A percentile compares a stretch with the other conserved stretches of the same genome.
Conservation (phyloP, 352 stramenopile species). For the Globisporangium cylindrosporum region DNA sequence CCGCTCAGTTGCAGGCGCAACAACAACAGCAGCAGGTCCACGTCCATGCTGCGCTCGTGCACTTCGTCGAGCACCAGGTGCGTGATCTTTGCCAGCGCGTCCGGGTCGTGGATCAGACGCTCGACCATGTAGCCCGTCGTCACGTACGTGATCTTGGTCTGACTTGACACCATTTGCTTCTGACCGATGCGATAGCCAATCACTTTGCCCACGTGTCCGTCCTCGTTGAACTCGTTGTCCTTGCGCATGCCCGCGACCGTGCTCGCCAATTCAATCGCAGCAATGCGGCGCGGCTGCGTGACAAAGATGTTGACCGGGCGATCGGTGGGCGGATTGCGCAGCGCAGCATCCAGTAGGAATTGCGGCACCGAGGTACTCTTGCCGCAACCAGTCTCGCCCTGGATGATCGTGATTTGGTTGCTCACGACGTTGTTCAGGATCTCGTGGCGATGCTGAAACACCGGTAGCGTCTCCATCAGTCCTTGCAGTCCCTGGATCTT, state of each 20-base stretch:
- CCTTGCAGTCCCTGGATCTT: constrained; percentile 19
- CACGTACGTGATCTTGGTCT: constrained; percentile 94
- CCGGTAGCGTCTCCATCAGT: constrained; percentile 78
- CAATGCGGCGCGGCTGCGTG: constrained; percentile 94
- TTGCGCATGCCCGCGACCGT: constrained; percentile 93
- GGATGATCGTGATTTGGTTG: constrained; percentile 91
- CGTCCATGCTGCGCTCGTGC: constrained; percentile 94
- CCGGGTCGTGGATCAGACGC: constrained; percentile 91
- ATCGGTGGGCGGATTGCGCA: constrained; percentile 20
- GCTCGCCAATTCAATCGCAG: constrained; percentile 79
- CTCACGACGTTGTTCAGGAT: constrained; percentile 79
- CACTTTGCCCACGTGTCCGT: constrained; percentile 56
- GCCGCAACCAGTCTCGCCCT: constrained; percentile 95
- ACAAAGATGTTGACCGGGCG: constrained; percentile 93
- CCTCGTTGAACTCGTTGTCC: constrained; percentile 62
- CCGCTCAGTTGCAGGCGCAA: constrained; percentile 74
- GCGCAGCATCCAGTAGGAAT: constrained; percentile 85
- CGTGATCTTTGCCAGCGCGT: constrained; percentile 85
- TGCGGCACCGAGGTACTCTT: constrained; percentile 95
- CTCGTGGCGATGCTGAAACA: constrained; percentile 84
- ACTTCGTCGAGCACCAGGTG: constrained; percentile 97
- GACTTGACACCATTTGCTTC: constrained; percentile 86
- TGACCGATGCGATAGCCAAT: constrained; percentile 89
- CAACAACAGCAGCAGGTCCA: constrained; percentile 94
- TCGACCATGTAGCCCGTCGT: constrained; percentile 97